Base-by-base conservation (phyloP, 2,329 filamentous ascomycete genomes). In the Gliomastix tumulicola region DNA sequence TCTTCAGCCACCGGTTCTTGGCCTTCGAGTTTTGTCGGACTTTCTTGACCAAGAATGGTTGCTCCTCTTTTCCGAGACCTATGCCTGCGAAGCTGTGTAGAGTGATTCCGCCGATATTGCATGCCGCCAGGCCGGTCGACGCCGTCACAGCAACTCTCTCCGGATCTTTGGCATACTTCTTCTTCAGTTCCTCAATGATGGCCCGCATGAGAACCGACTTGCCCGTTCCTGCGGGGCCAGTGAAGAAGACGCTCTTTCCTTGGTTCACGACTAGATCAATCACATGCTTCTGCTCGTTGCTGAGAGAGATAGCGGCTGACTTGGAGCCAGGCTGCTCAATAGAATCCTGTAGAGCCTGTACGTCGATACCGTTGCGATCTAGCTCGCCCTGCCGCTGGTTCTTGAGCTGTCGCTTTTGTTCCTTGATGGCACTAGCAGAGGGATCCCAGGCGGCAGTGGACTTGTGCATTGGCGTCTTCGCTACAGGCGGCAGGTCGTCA, bases 191-290 rank as follows among this genome's bases (percentile, higher is more conserved):
- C 6, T 75, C 66, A 48, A 98, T 97, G 42, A 97, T 95, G 45
- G 94, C 81, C 44, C 89, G 78, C 74, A 98, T 88, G 39, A 98
- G 64, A 5, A 98, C 90, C 2, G 92, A 98, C 68, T 98, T 98
- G 59, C 92, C 92, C 5, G 92, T 96, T 69, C 84, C 88, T 40
- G 92, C 92, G 41, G 92, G 94, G 49, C 92, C 92, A 2, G 92
- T 98, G 59, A 98, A 98, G 66, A 98, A 98, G 3, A 96, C 89
- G 49, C 90, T 97, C 57, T 88, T 83, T 41, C 76, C 76, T 44
- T 85, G 67, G 17, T 92, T 76, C 7, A 88, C 74, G 9, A 98
- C 90, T 16, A 96, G 68, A 32, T 88, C 79, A 39, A 94, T 68
- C 10, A 98, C 88, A 40, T 85, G 79, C 41, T 78, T 74, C 60